These are phyloP conservation scores for Ampelocalamus luodianensis DNA, from an alignment of 176 grass and related monocot species.

Conservation along the genomic window DNA sequence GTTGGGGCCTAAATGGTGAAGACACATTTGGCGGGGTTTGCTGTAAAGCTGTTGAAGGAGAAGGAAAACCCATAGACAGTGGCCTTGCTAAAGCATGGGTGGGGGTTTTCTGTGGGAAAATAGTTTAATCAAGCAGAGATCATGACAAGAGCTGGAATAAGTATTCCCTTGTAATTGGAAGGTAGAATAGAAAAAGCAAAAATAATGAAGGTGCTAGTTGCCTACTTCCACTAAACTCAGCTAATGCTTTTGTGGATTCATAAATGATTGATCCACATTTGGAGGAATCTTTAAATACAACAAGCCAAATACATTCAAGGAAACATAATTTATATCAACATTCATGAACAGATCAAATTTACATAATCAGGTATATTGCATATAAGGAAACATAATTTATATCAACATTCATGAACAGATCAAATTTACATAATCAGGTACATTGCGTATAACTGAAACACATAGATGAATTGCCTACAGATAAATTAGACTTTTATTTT, in stretches of 20 bases:
- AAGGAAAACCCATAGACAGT: conserved; percentile 57
- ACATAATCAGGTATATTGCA: conserved; percentile 2
- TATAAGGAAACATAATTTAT: conserved; percentile 23
- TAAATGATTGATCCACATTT: conserved; percentile 18
- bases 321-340: conserved; percentile 18
- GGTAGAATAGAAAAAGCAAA: conserved; percentile 17
- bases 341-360: conserved; percentile 18
- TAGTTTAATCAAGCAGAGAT: conserved; percentile 37
- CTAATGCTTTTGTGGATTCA: conserved; percentile 6
- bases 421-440: conserved; percentile 11
- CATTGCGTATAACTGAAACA: conserved; percentile 23
- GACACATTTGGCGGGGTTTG: conserved; percentile 60
- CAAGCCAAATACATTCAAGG: conserved; percentile 12
- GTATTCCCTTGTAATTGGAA: neutral
- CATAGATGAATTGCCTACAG: conserved; percentile 25
- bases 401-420: conserved; percentile 25
- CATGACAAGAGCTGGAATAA: conserved; percentile 24
- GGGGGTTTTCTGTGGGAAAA: conserved; percentile 64
- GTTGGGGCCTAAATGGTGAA: conserved; percentile 68
- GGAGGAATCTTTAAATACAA: neutral
- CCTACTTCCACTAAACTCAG: neutral
- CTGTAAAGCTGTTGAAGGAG: conserved; percentile 49
- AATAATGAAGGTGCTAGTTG: neutral
- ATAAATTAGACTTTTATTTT: conserved; percentile 11
- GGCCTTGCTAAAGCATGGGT: conserved; percentile 63